Base-by-base conservation (phyloP, 768 basidiomycete species). In the Rhodotorula graminis region DNA sequence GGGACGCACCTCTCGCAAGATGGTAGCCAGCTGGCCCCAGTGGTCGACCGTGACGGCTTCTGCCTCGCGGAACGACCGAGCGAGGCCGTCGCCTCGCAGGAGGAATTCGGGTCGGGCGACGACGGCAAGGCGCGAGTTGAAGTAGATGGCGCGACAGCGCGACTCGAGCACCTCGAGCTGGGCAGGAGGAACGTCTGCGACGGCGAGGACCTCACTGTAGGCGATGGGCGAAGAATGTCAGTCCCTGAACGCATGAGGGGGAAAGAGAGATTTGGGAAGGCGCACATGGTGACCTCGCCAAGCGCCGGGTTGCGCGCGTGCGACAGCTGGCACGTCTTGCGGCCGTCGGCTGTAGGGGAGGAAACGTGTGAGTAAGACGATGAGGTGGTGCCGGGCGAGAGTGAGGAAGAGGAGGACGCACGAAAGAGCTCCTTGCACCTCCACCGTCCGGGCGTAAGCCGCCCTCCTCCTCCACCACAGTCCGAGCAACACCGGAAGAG, bases 261-360 rank as follows among this genome's bases (percentile, higher is more conserved):
- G 3, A 12, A 14, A 46, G 44, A 46, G 44, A 12, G 11, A 37
- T 29, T 16, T 14, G 44, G 15, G 44, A 46, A 46, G 23, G 9
- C 64, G 10, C 9, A 65, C 64, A 58, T 58, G 5, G 44, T 33
- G 33, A 66, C 55, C 14, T 66, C 65, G 58, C 27, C 47, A 33
- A 66, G 65, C 1, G 65, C 55, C 6, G 65, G 65, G 33, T 66
- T 66, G 27, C 65, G 56, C 14, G 65, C 65, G 33, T 66, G 65
- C 11, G 46, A 49, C 47, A 66, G 65, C 29, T 57, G 42, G 58
- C 65, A 66, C 7, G 65, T 66, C 37, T 52, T 37, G n/a, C 65
- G 65, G 1, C 65, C 65, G 7, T 44, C 57, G 19, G 49, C 49
- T 49, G 49, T 5, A 15, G 57, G 57, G 47, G 59, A 66, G 21